Conservation (phyloP, 805 yeast genomes). For the Ogataea henricii region DNA sequence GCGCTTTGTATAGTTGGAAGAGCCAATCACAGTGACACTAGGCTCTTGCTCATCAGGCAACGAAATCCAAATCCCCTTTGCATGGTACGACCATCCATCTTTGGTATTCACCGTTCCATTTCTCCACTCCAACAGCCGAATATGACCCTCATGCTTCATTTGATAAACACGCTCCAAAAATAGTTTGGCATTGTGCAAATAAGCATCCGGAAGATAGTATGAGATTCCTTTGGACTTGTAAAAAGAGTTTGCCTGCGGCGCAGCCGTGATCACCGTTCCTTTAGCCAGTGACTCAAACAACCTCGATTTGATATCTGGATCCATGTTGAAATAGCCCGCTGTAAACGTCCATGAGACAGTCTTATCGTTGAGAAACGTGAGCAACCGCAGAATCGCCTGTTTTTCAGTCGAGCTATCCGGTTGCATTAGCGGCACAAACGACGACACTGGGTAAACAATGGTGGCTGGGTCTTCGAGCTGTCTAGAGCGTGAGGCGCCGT, state of each 20-base stretch:
- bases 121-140: constrained; percentile 80
- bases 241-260: constrained; percentile 93
- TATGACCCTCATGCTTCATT: constrained; percentile 42
- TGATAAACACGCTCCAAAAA: constrained; percentile 48
- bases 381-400: constrained; percentile 61
- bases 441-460: constrained; percentile 85
- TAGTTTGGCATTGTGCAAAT: constrained; percentile 68
- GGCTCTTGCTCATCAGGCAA: constrained; percentile 61
- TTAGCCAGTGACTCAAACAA: constrained; percentile 58
- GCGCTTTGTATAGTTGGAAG: constrained; percentile 89
- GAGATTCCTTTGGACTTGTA: constrained; percentile 83
- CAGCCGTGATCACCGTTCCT: constrained; percentile 84
- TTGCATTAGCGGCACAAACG: constrained; percentile 77
- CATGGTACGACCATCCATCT: constrained; percentile 96
- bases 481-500: constrained; percentile 26
- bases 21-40: constrained; percentile 79
- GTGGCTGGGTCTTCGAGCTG: constrained; percentile 44
- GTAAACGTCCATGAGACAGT: constrained; percentile 80
- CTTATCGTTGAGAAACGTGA: constrained; percentile 58
- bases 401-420: constrained; percentile 81
- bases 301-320: constrained; percentile 64
- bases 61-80: constrained; percentile 90
- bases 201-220: constrained; percentile 81
- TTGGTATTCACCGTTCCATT: constrained; percentile 79
- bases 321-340: constrained; percentile 95